Percentiles rank a stretch among this genome's conserved stretches.
These are phyloP conservation scores for Corniculantispora saksenae DNA, from an alignment of 2,329 filamentous ascomycete genomes.

Conservation along the genomic window DNA sequence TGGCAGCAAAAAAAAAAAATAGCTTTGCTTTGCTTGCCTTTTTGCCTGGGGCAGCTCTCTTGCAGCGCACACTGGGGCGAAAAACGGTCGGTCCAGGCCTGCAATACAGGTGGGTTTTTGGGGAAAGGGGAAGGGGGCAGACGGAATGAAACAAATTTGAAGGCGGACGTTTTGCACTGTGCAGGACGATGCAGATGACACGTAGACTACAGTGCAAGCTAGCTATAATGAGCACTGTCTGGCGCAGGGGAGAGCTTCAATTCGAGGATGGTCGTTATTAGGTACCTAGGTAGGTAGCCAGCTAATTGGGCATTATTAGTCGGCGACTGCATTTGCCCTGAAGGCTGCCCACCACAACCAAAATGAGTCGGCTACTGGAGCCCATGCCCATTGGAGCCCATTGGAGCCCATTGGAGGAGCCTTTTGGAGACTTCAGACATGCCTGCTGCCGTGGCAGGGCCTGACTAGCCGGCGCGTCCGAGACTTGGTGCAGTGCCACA, in stretches of 20 bases:
- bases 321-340: conserved; percentile 1
- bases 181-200: background rate
- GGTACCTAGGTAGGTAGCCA: too few species aligned
- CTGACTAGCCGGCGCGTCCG: conserved; percentile 14
- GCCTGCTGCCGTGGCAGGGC: conserved; percentile 12
- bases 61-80: background rate
- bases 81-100: background rate
- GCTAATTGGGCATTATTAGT: background rate
- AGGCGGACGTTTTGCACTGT: conserved; percentile 3
- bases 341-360: background rate
- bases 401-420: too few species aligned
- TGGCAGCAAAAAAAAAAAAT: background rate
- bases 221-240: background rate
- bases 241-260: background rate
- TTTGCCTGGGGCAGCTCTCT: background rate
- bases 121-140: background rate
- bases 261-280: too few species aligned
- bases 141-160: conserved; percentile 3
- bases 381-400: too few species aligned
- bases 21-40: too few species aligned
- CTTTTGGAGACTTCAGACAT: background rate
- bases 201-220: background rate
- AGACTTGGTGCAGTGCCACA: conserved; percentile 2
- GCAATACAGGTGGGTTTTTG: background rate
- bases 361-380: background rate